Percentiles rank a stretch among this genome's conserved stretches.
Evolutionary conservation across 176 grass and related monocot species (phyloP).

Genomic region (Oryza glaberrima): DNA sequence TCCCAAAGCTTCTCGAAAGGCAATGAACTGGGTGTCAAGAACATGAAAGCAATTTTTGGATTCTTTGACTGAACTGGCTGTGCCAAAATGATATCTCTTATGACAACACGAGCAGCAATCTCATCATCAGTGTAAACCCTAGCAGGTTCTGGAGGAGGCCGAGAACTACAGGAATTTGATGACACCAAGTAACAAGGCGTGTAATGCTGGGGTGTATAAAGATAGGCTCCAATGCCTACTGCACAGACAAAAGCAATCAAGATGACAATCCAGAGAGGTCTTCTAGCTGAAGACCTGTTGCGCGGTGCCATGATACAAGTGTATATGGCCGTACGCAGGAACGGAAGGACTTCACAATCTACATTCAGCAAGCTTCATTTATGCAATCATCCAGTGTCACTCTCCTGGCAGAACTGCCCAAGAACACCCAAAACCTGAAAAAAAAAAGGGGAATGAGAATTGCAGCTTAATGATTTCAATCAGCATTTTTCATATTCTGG

Average conservation of each 20-base stretch:
- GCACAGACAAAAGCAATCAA: constrained; percentile 74
- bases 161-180: constrained; percentile 71
- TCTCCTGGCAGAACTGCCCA: constrained; percentile 34
- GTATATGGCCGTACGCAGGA: background rate
- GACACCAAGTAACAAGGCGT: constrained; percentile 81
- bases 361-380: constrained; percentile 54
- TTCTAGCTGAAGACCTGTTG: constrained; percentile 70
- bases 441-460: background rate
- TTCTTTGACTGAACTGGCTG: constrained; percentile 69
- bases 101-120: constrained; percentile 68
- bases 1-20: constrained; percentile 99
- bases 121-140: constrained; percentile 91
- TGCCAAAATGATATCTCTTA: constrained; percentile 69
- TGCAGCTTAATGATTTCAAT: background rate
- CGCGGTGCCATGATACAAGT: constrained; percentile 60
- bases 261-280: constrained; percentile 72
- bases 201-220: constrained; percentile 70
- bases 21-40: constrained; percentile 90
- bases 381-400: constrained; percentile 28
- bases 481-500: background rate
- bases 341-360: constrained; percentile 44
- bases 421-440: constrained; percentile 27
- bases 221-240: constrained; percentile 57
- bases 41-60: constrained; percentile 99
- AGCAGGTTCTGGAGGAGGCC: constrained; percentile 62